Conservation (phyloP, 345 rosid genomes). For the Linum trigynum region DNA sequence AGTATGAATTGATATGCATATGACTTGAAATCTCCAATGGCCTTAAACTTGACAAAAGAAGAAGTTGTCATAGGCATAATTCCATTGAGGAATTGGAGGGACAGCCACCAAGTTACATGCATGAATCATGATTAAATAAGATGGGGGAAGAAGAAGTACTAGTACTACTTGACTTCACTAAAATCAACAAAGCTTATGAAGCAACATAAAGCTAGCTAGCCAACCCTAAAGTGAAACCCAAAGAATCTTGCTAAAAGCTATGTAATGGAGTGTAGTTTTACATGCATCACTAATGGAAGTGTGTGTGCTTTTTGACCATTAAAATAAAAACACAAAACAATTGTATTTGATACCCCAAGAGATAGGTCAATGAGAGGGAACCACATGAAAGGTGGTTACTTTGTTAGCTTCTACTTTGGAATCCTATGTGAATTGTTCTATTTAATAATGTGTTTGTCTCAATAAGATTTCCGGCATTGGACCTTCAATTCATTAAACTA, state of each 20-base stretch:
- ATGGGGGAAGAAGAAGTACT: constrained; percentile 8
- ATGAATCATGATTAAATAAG: constrained; percentile 1
- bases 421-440: constrained; percentile 41
- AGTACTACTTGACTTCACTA: constrained; percentile 52
- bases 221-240: constrained; percentile 39
- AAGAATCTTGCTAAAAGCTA: constrained; percentile 76
- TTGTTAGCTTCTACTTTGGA: constrained; percentile 23
- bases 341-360: constrained; percentile 12
- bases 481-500: background rate
- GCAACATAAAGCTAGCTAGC: constrained; percentile 51
- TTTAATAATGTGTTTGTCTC: background rate
- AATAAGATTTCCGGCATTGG: background rate
- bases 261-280: constrained; percentile 62
- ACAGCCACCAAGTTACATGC: background rate
- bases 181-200: constrained; percentile 56
- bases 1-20: no score
- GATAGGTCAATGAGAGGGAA: constrained; percentile 35
- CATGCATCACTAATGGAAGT: constrained; percentile 55
- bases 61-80: no score
- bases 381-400: constrained; percentile 27
- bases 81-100: background rate
- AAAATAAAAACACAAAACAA: background rate
- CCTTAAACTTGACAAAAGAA: no score
- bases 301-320: constrained; percentile 57
- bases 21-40: no score